phyloP scores from a whole-genome alignment of 495 filamentous ascomycete genomes.

The Thozetella sp. region DNA sequence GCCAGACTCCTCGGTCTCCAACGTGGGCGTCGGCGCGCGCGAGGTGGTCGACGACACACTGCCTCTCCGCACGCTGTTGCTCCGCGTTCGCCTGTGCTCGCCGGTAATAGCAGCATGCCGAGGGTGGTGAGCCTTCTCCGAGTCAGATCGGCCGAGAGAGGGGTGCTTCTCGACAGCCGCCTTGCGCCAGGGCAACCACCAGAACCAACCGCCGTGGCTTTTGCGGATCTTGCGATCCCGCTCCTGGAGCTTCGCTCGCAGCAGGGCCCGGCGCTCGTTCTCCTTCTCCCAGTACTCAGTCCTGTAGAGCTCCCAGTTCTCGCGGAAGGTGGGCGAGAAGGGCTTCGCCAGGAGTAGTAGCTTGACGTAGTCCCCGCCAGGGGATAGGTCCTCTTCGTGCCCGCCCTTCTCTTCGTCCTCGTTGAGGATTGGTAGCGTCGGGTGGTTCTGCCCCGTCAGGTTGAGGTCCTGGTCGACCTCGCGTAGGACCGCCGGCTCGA shows the following conservation, averaged over 20 bases:
- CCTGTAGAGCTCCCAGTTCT: slow-evolving; percentile 94
- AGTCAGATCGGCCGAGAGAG: slow-evolving; percentile 17
- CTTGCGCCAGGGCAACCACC: slow-evolving; percentile 71
- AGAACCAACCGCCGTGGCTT: slow-evolving; percentile 75
- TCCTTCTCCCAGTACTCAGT: slow-evolving; percentile 96
- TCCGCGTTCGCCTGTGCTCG: slow-evolving; percentile 47
- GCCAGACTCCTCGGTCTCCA: slow-evolving; percentile 42
- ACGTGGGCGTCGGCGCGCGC: slow-evolving; percentile 48
- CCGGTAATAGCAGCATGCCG: slow-evolving; percentile 36
- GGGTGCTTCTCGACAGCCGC: slow-evolving; percentile 31
- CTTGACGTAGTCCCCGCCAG: slow-evolving; percentile 89
- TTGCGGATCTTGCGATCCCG: slow-evolving; percentile 66
- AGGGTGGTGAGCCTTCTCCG: slow-evolving; percentile 32
- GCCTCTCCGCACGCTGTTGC: slow-evolving; percentile 47
- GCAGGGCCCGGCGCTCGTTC: slow-evolving; percentile 79
- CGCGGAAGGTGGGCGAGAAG: slow-evolving; percentile 92
- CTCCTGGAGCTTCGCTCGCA: slow-evolving; percentile 68
- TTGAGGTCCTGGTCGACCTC: slow-evolving; percentile 53
- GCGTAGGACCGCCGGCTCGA: slow-evolving; percentile 55
- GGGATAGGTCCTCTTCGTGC: slow-evolving; percentile 82
- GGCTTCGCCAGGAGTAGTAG: slow-evolving; percentile 90
- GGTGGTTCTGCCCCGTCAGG: slow-evolving; percentile 36
- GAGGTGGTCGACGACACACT: slow-evolving; percentile 46
- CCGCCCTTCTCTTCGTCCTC: slow-evolving; percentile 54
- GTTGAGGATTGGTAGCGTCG: slow-evolving; percentile 37